Base-by-base conservation (phyloP, 2,329 filamentous ascomycete species). In the Pseudogymnoascus sp. region DNA sequence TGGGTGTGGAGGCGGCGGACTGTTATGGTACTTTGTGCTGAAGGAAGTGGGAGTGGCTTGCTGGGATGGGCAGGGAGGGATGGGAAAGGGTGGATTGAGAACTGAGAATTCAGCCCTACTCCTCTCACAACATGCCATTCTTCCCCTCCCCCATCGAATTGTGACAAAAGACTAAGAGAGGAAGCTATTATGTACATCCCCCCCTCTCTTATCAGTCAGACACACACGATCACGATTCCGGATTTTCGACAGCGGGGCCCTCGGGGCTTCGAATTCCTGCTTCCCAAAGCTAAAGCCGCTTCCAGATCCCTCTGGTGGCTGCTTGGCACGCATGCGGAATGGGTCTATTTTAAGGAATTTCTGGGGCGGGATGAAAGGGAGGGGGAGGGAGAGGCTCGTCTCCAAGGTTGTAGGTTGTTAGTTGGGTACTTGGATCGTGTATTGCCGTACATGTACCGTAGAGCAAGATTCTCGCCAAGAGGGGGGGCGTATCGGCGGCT, bases 51-150 rank as follows among this genome's bases (percentile, higher is more conserved):
- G n/a, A 8, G 8, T 1, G 14, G n/a, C 14, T 5, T 5, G 44
- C 5, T 53, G 4, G 5, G 40, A 38, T 40, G 38, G 38, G 38
- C 18, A 8, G 40, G 40, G 18, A 18, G 38, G 38, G 38, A 40
- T 16, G 40, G 40, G 18, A 18, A 11, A 31, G 4, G 14, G 46
- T 53, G 46, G 46, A 53, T 53, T 53, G 46, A 53, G 25, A 53
- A 53, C 46, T 53, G 46, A 53, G 46, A 53, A 53, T 53, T 53
- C 46, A 53, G 46, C 46, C 46, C 25, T 53, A 53, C 46, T 53
- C 14, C 14, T 53, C 25, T n/a, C 23, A 28, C 28, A 10, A 3
- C 44, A 31, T 23, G 6, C 44, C 7, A 16, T 10, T 23, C 18
- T 10, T 31, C 46, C 4, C 23, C 46, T 1, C 23, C 46, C 31